A percentile compares a stretch with the other conserved stretches of the same genome.
phyloP scores from a whole-genome alignment of 1,139 yeast species.

The Taphrina communis region DNA sequence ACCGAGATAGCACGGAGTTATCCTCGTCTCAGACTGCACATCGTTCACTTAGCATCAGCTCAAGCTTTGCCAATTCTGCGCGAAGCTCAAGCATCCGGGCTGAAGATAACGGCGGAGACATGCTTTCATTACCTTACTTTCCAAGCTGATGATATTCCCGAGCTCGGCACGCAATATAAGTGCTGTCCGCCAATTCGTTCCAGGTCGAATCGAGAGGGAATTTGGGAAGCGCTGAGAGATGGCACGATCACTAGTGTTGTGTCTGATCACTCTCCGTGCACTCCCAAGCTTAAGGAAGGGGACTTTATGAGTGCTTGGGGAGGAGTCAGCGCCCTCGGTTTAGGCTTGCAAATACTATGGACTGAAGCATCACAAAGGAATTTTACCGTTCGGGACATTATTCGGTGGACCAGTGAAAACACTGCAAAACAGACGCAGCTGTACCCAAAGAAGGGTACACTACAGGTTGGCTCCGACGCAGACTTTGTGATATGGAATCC shows the following conservation, averaged over 20 bases:
- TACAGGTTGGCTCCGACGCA: conserved; percentile 57
- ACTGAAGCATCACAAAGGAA: conserved; percentile 52
- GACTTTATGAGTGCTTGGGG: conserved; percentile 54
- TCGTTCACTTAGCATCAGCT: conserved; percentile 59
- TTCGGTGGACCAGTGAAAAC: conserved; percentile 56
- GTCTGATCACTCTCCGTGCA: conserved; percentile 59
- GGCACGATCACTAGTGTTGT: conserved; percentile 59
- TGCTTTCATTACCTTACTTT: conserved; percentile 59
- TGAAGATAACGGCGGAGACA: conserved; percentile 58
- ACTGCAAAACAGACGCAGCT: conserved; percentile 58
- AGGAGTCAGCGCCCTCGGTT: conserved; percentile 58
- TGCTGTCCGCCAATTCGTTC: conserved; percentile 60
- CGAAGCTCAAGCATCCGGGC: conserved; percentile 55
- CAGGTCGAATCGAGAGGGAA: conserved; percentile 54
- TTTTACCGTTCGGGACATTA: conserved; percentile 56
- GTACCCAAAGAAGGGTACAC: conserved; percentile 53
- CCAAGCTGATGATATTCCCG: conserved; percentile 52
- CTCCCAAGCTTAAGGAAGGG: conserved; percentile 44
- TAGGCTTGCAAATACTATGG: conserved; percentile 51
- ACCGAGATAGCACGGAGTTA: conserved; percentile 55
- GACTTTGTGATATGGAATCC: conserved; percentile 58
- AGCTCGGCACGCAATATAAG: conserved; percentile 58
- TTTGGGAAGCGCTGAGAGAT: conserved; percentile 57
- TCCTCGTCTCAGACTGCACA: conserved; percentile 55
- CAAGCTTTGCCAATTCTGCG: conserved; percentile 56